Percentiles rank a stretch among this genome's conserved stretches.
Conservation (phyloP, 129 eudicot genomes). For the Artemisia annua region DNA sequence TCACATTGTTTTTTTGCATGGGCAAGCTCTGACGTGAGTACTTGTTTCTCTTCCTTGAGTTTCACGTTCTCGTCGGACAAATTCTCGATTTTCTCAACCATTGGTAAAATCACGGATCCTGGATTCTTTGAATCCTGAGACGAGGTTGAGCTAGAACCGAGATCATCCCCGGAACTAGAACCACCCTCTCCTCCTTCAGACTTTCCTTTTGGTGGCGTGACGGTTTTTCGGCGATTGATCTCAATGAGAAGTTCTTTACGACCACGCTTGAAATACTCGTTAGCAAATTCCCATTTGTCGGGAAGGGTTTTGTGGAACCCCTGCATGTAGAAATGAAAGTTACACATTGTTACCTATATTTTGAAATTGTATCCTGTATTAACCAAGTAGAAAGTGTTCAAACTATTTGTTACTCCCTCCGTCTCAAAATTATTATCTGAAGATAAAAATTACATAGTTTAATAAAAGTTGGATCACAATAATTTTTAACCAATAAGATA, state of each 20-base stretch:
- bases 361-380: not conserved
- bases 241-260: slow-evolving; percentile 53
- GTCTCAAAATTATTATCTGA: too few species aligned
- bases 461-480: too few species aligned
- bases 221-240: slow-evolving; percentile 69
- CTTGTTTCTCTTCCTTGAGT: slow-evolving; percentile 48
- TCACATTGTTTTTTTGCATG: slow-evolving; percentile 62
- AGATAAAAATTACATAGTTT: too few species aligned
- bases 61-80: slow-evolving; percentile 59
- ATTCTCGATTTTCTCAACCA: slow-evolving; percentile 40
- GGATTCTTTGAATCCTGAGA: slow-evolving; percentile 58
- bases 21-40: slow-evolving; percentile 61
- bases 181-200: slow-evolving; percentile 25
- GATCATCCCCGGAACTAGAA: slow-evolving; percentile 54
- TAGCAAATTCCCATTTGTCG: slow-evolving; percentile 90
- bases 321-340: slow-evolving; percentile 29
- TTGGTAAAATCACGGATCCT: slow-evolving; percentile 30
- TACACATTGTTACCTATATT: slow-evolving; percentile 2
- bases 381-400: too few species aligned
- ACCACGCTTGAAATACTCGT: slow-evolving; percentile 63
- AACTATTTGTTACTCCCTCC: too few species aligned
- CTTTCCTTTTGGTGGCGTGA: slow-evolving; percentile 33
- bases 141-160: slow-evolving; percentile 60
- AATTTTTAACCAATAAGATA: too few species aligned
- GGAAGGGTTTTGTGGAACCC: slow-evolving; percentile 81